Evolutionary conservation across 2,329 filamentous ascomycete genomes (phyloP), one percentile per base, ranked within the genome.

Genomic region (Trichophyton verrucosum): DNA sequence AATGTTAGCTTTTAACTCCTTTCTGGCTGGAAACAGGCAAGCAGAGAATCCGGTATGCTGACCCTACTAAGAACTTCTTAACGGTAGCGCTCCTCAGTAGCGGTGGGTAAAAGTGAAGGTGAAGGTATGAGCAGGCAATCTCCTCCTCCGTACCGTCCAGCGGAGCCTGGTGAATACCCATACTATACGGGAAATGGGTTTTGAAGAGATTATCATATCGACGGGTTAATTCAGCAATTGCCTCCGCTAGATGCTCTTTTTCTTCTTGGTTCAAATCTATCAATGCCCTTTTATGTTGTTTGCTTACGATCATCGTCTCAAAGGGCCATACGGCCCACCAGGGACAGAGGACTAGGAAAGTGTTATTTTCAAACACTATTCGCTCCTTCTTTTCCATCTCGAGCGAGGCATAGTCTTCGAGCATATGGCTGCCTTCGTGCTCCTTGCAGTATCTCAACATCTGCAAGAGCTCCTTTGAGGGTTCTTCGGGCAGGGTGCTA

Each of bases 241-340:
- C 85, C 70, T 95, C 88, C 13, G 94, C 90, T 64, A 97, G 83
- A 57, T 86, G 80, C 22, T 81, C 71, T 65, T 86, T 84, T 75
- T 97, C 92, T 27, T 80, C 75, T 8, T 81, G 80, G 57, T 81
- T 82, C 42, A 99, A 80, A 72, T 99, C 92, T 15, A 96, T 85
- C 53, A 99, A 80, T 0, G 88, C 87, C 47, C 91, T 85, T 66
- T 91, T 87, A 72, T 96, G 91, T 63, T 84, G 80, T 76, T 90
- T 95, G 63, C 89, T 84, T 33, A 96, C 80, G 62, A 99, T 82
- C 79, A 99, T 87, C 55, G 92, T 87, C 78, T 99, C 94, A 64
- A 96, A 99, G 0, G 94, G 94, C 94, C 94, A 99, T 17, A 90
- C 82, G 0, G 90, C 94, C 94, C 94, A 99, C 91, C 94, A 99